Percentiles rank a stretch among this genome's conserved stretches.
Evolutionary conservation across 2,329 filamentous ascomycete genomes (phyloP).

Genomic region (Xylariomycetidae sp.): DNA sequence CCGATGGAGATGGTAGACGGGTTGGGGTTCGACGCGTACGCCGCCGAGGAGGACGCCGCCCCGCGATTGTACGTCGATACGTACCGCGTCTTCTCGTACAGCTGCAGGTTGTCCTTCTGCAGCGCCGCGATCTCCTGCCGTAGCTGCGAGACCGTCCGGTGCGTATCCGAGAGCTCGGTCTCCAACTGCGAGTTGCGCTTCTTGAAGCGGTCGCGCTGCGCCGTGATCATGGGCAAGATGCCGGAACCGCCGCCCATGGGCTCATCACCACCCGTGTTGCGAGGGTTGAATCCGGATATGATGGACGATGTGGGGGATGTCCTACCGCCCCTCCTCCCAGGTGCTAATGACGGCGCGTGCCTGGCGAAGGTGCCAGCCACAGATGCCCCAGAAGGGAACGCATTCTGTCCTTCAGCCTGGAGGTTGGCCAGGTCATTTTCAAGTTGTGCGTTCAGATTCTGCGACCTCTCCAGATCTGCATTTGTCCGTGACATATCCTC

Average conservation of each 20-base stretch:
- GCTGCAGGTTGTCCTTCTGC: constrained; percentile 90
- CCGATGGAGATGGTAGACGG: constrained; percentile 62
- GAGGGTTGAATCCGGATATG: constrained; percentile 89
- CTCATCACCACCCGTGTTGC: constrained; percentile 55
- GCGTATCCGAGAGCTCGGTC: constrained; percentile 77
- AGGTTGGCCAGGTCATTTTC: constrained; percentile 87
- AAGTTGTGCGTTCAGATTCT: constrained; percentile 78
- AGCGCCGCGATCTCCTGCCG: constrained; percentile 86
- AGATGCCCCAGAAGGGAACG: constrained; percentile 83
- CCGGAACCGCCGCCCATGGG: constrained; percentile 71
- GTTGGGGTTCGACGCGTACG: constrained; percentile 63
- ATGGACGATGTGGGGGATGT: constrained; percentile 95
- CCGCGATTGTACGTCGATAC: constrained; percentile 86
- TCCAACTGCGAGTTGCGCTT: constrained; percentile 90
- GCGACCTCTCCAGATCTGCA: constrained; percentile 77
- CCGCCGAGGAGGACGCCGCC: constrained; percentile 58
- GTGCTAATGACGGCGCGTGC: constrained; percentile 58
- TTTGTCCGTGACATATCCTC: constrained; percentile 79
- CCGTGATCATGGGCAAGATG: constrained; percentile 96
- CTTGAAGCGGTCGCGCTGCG: constrained; percentile 96
- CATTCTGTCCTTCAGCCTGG: constrained; percentile 77
- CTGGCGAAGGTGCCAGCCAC: constrained; percentile 88
- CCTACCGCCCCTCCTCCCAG: constrained; percentile 58
- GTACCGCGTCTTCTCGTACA: constrained; percentile 98
- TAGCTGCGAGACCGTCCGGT: constrained; percentile 75